Percentiles rank a stretch among this genome's conserved stretches.
Conservation (phyloP, 306 rosid species). For the Citrullus colocynthis region DNA sequence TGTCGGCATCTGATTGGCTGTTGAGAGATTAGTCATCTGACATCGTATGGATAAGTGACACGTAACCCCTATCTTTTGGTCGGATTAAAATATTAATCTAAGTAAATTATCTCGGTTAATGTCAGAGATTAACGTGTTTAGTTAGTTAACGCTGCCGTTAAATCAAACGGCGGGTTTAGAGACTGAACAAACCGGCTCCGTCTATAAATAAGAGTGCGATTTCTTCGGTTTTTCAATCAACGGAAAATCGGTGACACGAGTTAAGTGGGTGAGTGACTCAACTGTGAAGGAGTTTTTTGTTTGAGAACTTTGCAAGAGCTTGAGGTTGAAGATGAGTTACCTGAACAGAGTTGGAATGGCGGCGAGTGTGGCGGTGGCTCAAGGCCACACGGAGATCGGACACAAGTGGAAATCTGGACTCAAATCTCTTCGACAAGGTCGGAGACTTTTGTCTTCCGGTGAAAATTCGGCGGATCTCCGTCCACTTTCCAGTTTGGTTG, state of each 20-base stretch:
- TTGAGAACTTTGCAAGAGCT: neutral
- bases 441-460: conserved; percentile 25
- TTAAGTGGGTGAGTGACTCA: neutral
- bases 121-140: neutral
- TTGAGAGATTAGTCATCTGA: neutral
- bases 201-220: neutral
- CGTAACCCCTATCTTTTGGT: neutral
- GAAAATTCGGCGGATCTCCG: conserved; percentile 19
- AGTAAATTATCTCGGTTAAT: neutral
- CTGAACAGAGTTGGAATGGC: conserved; percentile 58
- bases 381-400: conserved; percentile 53
- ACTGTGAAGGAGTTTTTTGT: neutral
- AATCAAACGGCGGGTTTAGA: neutral
- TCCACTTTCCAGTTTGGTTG: conserved; percentile 24
- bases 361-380: conserved; percentile 60
- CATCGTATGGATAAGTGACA: conserved; percentile 5
- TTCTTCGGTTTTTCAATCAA: neutral
- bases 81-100: neutral
- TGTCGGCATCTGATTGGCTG: neutral
- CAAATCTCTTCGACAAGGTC: conserved; percentile 35
- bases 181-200: neutral
- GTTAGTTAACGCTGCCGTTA: neutral
- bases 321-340: conserved; percentile 28
- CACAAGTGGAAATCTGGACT: conserved; percentile 43
- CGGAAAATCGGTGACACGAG: neutral